Percentiles rank a stretch among this genome's conserved stretches.
These are phyloP conservation scores for Brassica juncea DNA, from an alignment of 345 rosid species.

Conservation along the genomic window DNA sequence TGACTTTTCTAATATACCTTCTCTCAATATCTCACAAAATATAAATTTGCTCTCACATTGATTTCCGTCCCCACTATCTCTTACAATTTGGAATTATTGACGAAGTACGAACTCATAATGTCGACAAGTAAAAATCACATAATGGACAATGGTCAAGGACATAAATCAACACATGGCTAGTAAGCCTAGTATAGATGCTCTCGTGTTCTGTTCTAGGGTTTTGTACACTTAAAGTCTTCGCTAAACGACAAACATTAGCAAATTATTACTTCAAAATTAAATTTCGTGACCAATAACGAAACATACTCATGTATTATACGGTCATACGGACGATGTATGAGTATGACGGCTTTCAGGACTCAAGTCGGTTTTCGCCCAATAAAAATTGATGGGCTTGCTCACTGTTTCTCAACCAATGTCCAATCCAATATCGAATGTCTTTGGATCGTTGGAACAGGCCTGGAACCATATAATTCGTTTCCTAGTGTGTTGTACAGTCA, in stretches of 20 bases:
- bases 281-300: background rate
- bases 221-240: slow-evolving; percentile 7
- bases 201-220: background rate
- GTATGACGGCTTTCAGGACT: slow-evolving; percentile 8
- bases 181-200: background rate
- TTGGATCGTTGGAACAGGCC: slow-evolving; percentile 8
- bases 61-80: slow-evolving; percentile 8
- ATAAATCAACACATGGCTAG: slow-evolving; percentile 26
- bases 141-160: slow-evolving; percentile 27
- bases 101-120: slow-evolving; percentile 33
- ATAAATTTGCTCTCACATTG: background rate
- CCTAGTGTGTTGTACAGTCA: background rate
- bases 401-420: background rate
- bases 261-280: background rate
- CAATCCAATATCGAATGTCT: background rate
- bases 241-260: slow-evolving; percentile 10
- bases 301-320: slow-evolving; percentile 7
- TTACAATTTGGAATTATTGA: slow-evolving; percentile 8
- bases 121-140: slow-evolving; percentile 34
- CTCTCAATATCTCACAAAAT: background rate
- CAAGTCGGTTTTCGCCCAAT: background rate
- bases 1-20: background rate
- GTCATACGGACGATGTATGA: slow-evolving; percentile 22
- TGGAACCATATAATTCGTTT: background rate
- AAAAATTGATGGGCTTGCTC: slow-evolving; percentile 6